phyloP scores from a whole-genome alignment of 768 basidiomycete species.

The Pleurotus giganteus region DNA sequence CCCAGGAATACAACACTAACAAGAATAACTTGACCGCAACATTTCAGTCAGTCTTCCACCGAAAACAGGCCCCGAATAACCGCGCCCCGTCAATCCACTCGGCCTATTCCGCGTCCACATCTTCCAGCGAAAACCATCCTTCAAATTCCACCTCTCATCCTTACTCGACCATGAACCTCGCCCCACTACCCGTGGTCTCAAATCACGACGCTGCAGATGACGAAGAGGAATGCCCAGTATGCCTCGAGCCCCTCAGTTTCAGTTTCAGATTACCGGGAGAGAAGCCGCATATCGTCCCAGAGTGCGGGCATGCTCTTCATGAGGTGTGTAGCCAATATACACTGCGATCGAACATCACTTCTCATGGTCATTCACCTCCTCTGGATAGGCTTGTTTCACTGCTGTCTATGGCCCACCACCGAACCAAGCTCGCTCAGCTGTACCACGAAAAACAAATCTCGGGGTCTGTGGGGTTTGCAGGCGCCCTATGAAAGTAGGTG shows the following conservation, averaged over 20 bases:
- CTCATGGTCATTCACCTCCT: slow-evolving; percentile 10
- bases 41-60: slow-evolving; percentile 54
- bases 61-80: slow-evolving; percentile 29
- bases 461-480: slow-evolving; percentile 98
- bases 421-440: slow-evolving; percentile 47
- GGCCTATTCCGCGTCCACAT: slow-evolving; percentile 44
- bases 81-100: slow-evolving; percentile 34
- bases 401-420: slow-evolving; percentile 93
- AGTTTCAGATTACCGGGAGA: slow-evolving; percentile 93
- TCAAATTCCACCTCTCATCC: slow-evolving; percentile 36
- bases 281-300: slow-evolving; percentile 95
- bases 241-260: slow-evolving; percentile 91
- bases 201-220: slow-evolving; percentile 62
- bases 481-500: slow-evolving; percentile 93
- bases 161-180: slow-evolving; percentile 58
- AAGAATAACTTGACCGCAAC: slow-evolving; percentile 30
- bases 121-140: slow-evolving; percentile 34
- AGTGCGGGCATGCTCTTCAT: slow-evolving; percentile 98
- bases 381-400: slow-evolving; percentile 83
- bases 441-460: slow-evolving; percentile 71
- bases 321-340: slow-evolving; percentile 49
- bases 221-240: slow-evolving; percentile 94
- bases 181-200: slow-evolving; percentile 74
- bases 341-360: not conserved
- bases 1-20: slow-evolving; percentile 18